Base-by-base conservation (phyloP, 345 rosid genomes). In the Tarenaya hassleriana region DNA sequence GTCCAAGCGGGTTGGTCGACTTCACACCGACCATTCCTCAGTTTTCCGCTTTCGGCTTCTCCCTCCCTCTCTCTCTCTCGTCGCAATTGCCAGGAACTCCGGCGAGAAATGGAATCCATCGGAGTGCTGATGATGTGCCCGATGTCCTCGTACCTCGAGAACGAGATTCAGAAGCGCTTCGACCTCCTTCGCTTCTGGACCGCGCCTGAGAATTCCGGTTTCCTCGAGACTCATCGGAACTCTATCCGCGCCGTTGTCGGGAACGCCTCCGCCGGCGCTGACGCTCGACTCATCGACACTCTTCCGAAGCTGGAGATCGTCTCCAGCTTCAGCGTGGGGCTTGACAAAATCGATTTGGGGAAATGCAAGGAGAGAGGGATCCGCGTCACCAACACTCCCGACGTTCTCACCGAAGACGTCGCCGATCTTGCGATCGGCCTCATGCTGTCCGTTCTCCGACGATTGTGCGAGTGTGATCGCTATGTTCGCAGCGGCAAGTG, bases 161-260 rank as follows among this genome's bases (percentile, higher is more conserved):
- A 72, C 45, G 78, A 82, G 61, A 86, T 91, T 52, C 74, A 79
- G 63, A 68, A 66, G 58, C 89, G 96, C 7, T 90, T 80, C 78
- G 77, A 69, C 21, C 76, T 91, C 63, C 34, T 66, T 57, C 82
- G 72, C 24, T 67, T 74, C 58, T 80, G 86, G 77, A 44, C 50
- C 50, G 10, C 10, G 11, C 61, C 82, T 0, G 77, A 76, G 64
- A 81, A 66, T 48, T 16, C 76, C 59, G 58, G 52, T 0, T 66
- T 77, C 62, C 53, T 91, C 6, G 64, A 60, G 16, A 49, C 60
- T 10, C 52, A 77, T 58, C 65, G 76, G 34, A 41, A 15, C 38
- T 73, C 70, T 9, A 87, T 91, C 73, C 82, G 76, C 16, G 98
- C 98, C 11, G 86, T 84, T 46, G 96, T 87, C 4, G 96, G 89